Base-by-base conservation (phyloP, 169 alveolate species). In the Neospora caninum region DNA sequence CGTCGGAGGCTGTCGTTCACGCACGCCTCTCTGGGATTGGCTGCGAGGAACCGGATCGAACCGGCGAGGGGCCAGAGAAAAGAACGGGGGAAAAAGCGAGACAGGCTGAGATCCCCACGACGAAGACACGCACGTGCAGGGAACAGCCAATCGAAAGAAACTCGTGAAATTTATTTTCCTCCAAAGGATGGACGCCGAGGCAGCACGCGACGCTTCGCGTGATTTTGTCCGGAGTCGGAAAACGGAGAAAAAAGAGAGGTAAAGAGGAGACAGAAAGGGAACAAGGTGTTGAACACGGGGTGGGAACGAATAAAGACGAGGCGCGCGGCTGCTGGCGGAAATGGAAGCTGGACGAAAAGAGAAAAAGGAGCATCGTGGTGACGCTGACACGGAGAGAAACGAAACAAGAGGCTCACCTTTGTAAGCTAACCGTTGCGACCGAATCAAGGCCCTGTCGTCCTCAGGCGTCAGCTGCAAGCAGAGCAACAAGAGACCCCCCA, bases 1-100 rank as follows among this genome's bases (percentile, higher is more conserved):
- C 70, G 70, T 13, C 93, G 93, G 45, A 88, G 93, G 25, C 39
- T n/a, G 67, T 88, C 93, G 64, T 88, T 88, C 39, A 53, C 34
- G n/a, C n/a, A n/a, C 7, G 84, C 58, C 53, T 49, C 80, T 27
- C 42, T 34, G 22, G 93, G 70, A 39, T 31, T n/a, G 39, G 49
- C 93, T 88, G 42, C 38, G 43, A 29, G 36, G 18, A 53, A 78
- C 39, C 34, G 18, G 38, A 69, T 43, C 22, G 45, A n/a, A 78
- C 86, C 9, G 42, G 42, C 64, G 64, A 53, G 27, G 64, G 27
- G 20, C 34, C 80, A 29, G 78, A 25, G 36, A n/a, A 9, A 80
- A 6, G 58, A 86, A 53, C 58, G 13, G 58, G 58, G n/a, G n/a
- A n/a, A n/a, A 49, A 49, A 49, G 4, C 22, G 13, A 13, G 58